Percentiles rank a stretch among this genome's conserved stretches.
These are phyloP conservation scores for Aulographum hederae DNA, from an alignment of 2,329 filamentous ascomycete species.

Conservation along the genomic window DNA sequence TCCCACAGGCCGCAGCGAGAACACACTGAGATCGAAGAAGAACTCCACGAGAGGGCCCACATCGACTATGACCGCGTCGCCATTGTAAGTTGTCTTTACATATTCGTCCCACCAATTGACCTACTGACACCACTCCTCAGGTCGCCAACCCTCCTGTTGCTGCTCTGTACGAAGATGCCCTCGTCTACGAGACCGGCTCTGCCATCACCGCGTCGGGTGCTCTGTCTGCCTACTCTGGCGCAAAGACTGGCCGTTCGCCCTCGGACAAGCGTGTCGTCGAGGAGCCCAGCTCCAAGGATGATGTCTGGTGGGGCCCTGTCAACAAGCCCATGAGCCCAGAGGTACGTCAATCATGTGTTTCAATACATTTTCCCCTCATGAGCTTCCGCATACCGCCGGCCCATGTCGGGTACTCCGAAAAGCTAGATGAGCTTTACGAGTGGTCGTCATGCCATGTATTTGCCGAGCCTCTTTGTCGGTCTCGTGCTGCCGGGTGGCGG, in stretches of 20 bases:
- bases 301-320: slow-evolving; percentile 98
- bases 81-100: slow-evolving; percentile 77
- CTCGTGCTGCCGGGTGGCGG: too few relatives aligned
- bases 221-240: slow-evolving; percentile 90
- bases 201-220: slow-evolving; percentile 94
- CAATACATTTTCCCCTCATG: slow-evolving; percentile 3
- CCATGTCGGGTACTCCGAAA: too few relatives aligned
- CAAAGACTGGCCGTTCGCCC: slow-evolving; percentile 93
- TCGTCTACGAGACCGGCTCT: slow-evolving; percentile 93
- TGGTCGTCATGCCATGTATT: too few relatives aligned
- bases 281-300: slow-evolving; percentile 71
- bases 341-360: slow-evolving; percentile 45
- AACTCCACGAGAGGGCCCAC: slow-evolving; percentile 79
- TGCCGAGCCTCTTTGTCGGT: too few relatives aligned
- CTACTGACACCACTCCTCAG: slow-evolving; percentile 15
- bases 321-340: slow-evolving; percentile 98
- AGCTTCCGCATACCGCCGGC: too few relatives aligned
- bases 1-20: slow-evolving; percentile 56
- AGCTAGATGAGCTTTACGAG: too few relatives aligned
- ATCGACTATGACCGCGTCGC: slow-evolving; percentile 98
- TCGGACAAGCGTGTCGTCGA: slow-evolving; percentile 95
- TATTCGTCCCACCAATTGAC: slow-evolving; percentile 26
- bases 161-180: slow-evolving; percentile 94
- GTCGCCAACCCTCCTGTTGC: slow-evolving; percentile 87
- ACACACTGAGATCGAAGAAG: slow-evolving; percentile 95